Percentiles rank a stretch among this genome's conserved stretches.
Evolutionary conservation across 2,329 filamentous ascomycete species (phyloP).

Genomic region (Arachnomyces sp.): DNA sequence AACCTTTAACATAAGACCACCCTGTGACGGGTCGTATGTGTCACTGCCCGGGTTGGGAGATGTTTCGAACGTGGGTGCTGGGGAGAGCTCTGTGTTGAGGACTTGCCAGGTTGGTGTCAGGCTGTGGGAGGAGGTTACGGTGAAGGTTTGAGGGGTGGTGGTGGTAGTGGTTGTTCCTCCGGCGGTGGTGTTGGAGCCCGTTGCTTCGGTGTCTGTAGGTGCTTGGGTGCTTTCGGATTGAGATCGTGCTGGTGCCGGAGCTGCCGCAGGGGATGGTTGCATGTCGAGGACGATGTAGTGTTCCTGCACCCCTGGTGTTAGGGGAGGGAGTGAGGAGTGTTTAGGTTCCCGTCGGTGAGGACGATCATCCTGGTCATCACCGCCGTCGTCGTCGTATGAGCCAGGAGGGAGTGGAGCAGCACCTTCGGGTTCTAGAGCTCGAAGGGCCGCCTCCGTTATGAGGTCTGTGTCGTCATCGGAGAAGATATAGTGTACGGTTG

Average conservation of each 20-base stretch:
- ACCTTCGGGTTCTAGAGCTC: conserved; percentile 40
- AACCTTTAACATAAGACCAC: conserved; percentile 38
- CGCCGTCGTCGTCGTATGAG: conserved; percentile 23
- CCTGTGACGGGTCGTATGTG: conserved; percentile 38
- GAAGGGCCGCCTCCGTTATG: conserved; percentile 58
- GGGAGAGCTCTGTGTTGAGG: conserved; percentile 44
- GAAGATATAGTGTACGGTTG: conserved; percentile 86
- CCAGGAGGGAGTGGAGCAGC: too few species aligned
- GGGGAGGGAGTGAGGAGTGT: conserved; percentile 38
- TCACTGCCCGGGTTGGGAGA: conserved; percentile 33
- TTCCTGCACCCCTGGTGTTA: conserved; percentile 42
- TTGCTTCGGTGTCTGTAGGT: conserved; percentile 18
- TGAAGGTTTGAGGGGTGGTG: conserved; percentile 27
- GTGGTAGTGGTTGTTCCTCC: conserved; percentile 5
- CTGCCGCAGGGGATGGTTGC: conserved; percentile 20
- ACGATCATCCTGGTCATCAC: conserved; percentile 4
- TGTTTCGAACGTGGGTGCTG: conserved; percentile 56
- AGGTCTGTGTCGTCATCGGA: conserved; percentile 79
- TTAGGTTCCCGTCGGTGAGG: conserved; percentile 15
- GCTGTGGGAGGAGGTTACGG: conserved; percentile 62
- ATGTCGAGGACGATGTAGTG: conserved; percentile 53
- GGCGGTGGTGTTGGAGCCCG: conserved; percentile 5
- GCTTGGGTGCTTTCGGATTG: conserved; percentile 13
- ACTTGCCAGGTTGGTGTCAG: conserved; percentile 69
- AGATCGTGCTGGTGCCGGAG: conserved; percentile 9